A percentile compares a stretch with the other conserved stretches of the same genome.
These are phyloP conservation scores for Domatiomyces catenatus DNA, from an alignment of 2,329 filamentous ascomycete species.

Conservation along the genomic window DNA sequence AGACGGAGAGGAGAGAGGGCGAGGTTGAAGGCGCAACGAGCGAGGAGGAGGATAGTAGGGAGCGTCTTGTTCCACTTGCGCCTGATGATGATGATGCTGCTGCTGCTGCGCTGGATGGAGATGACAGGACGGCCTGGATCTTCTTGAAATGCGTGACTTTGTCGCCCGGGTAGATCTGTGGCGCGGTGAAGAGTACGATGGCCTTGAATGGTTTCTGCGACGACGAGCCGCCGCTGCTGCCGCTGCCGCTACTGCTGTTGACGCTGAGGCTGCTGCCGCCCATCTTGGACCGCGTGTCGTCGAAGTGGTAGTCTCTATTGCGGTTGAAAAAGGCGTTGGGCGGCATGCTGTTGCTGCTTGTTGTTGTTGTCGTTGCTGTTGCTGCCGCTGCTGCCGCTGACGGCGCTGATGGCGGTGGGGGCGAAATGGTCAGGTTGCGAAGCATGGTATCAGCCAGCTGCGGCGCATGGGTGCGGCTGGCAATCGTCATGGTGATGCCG, in stretches of 20 bases:
- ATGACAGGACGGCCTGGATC: constrained; percentile 42
- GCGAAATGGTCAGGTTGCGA: constrained; percentile 50
- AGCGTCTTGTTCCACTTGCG: background rate
- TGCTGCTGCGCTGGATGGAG: background rate
- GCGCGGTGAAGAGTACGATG: constrained; percentile 39
- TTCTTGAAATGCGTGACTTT: constrained; percentile 77
- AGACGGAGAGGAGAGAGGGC: background rate
- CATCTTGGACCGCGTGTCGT: background rate
- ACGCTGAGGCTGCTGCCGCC: background rate
- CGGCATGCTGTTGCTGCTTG: constrained; percentile 37
- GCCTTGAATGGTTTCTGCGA: constrained; percentile 30
- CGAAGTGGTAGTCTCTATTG: background rate
- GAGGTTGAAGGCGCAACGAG: too few species aligned
- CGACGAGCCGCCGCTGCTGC: background rate
- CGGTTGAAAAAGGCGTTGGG: constrained; percentile 34
- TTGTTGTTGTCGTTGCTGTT: constrained; percentile 47
- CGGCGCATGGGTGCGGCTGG: constrained; percentile 66
- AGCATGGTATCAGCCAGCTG: constrained; percentile 69
- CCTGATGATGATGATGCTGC: background rate
- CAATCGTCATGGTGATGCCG: constrained; percentile 50
- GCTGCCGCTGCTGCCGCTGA: constrained; percentile 22
- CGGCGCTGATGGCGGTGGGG: constrained; percentile 11
- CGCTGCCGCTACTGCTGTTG: background rate
- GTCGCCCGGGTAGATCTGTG: constrained; percentile 54
- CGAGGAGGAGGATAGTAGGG: background rate